These are phyloP conservation scores for Erodium moschatum DNA, from an alignment of 441 rosid genomes.

Conservation along the genomic window DNA sequence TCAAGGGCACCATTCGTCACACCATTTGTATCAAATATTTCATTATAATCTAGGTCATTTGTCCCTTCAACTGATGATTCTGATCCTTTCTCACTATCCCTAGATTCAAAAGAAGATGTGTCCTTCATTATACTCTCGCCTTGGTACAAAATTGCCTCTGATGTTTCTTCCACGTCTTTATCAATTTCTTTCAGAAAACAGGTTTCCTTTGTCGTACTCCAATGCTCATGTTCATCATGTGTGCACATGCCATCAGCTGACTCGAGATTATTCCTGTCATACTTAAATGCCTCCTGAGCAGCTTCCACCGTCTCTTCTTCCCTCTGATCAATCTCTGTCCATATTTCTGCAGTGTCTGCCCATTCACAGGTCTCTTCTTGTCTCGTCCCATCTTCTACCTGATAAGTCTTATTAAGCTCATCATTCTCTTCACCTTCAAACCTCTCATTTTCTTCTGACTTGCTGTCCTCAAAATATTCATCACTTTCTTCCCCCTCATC, in stretches of 20 bases:
- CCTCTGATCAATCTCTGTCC: constrained; percentile 27
- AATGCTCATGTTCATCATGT: constrained; percentile 20
- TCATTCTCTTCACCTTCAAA: constrained; percentile 32
- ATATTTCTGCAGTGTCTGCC: constrained; percentile 29
- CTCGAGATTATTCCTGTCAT: constrained; percentile 21
- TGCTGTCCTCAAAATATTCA: constrained; percentile 31
- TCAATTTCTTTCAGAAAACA: constrained; percentile 19
- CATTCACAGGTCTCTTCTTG: constrained; percentile 28
- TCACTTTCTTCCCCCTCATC: constrained; percentile 28
- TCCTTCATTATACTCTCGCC: constrained; percentile 27
- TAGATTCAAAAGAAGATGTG: constrained; percentile 26
- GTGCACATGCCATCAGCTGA: constrained; percentile 20
- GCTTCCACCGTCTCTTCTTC: constrained; percentile 24
- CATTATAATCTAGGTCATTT: constrained; percentile 31
- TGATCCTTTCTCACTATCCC: constrained; percentile 36
- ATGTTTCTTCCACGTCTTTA: constrained; percentile 23
- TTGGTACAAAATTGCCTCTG: constrained; percentile 22
- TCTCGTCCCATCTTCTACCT: constrained; percentile 1
- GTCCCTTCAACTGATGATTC: constrained; percentile 29
- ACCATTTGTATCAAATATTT: constrained; percentile 30
- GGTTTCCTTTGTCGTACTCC: constrained; percentile 27
- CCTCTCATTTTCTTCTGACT: constrained; percentile 26
- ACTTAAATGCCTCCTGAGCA: constrained; percentile 25
- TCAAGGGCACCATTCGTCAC: constrained; percentile 32
- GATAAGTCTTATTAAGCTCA: constrained; percentile 17